Percentiles rank a stretch among this genome's conserved stretches.
phyloP scores from a whole-genome alignment of 164 flowering plant genomes.

The Euptelea pleiosperma region DNA sequence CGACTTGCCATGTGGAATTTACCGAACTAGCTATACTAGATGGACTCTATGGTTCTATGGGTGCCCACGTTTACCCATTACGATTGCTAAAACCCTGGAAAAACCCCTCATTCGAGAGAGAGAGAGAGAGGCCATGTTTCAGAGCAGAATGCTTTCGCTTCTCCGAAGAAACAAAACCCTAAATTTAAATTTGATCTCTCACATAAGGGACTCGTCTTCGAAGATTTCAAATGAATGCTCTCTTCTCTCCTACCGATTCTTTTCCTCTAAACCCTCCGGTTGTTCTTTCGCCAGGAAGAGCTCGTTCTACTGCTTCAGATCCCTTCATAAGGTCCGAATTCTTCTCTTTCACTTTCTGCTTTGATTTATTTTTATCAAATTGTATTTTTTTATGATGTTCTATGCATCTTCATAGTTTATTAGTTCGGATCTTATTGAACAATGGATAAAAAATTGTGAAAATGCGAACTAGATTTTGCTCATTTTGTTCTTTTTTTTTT shows the following conservation, averaged over 20 bases:
- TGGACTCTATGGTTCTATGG: no score
- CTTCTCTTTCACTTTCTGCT: background rate
- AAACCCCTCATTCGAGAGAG: background rate
- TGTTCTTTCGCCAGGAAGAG: constrained; percentile 1
- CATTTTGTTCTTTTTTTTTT: no score
- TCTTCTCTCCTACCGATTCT: no score
- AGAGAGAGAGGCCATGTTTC: constrained; percentile 10
- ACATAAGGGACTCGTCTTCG: background rate
- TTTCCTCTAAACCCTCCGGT: constrained; percentile 3
- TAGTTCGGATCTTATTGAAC: no score
- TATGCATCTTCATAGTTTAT: no score
- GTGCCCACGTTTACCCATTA: no score
- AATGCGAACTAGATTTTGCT: no score
- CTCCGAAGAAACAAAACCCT: constrained; percentile 14
- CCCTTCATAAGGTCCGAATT: constrained; percentile 9
- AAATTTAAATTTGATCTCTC: constrained; percentile 1
- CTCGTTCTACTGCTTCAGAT: constrained; percentile 3
- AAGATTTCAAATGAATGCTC: constrained; percentile 11
- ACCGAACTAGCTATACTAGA: no score
- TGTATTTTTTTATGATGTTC: no score
- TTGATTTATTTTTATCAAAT: background rate
- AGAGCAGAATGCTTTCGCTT: constrained; percentile 2
- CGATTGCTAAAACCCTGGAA: no score
- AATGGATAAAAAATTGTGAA: no score
- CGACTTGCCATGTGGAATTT: no score